Percentiles rank a stretch among this genome's conserved stretches.
Conservation (phyloP, 345 rosid genomes). For the Pistacia vera region DNA sequence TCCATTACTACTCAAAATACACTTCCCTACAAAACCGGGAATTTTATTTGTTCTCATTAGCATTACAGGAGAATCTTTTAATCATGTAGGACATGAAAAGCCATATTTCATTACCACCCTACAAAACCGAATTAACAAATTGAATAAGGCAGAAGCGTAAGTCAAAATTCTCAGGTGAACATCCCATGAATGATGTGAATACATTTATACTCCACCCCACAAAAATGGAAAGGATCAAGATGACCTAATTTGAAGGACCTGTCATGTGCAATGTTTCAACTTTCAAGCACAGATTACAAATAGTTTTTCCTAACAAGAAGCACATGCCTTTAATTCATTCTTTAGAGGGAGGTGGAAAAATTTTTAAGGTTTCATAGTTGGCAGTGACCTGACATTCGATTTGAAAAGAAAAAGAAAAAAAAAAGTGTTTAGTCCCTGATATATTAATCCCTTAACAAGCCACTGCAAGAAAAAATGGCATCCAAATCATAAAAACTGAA, state of each 20-base stretch:
- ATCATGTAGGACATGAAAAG: background rate
- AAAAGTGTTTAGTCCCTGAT: no score
- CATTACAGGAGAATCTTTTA: background rate
- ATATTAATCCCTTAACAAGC: no score
- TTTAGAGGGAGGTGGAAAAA: no score
- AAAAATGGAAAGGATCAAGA: background rate
- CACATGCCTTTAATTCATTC: no score
- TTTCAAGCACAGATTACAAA: background rate
- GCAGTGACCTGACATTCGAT: background rate
- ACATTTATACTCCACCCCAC: background rate
- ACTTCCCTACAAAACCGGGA: background rate
- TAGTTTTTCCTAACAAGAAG: no score
- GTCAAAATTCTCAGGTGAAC: background rate
- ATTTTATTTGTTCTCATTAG: slow-evolving; percentile 17
- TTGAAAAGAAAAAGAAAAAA: background rate
- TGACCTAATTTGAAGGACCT: background rate
- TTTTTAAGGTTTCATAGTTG: background rate
- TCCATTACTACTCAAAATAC: no score
- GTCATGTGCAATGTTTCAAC: background rate
- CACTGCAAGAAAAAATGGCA: no score
- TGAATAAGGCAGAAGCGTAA: background rate
- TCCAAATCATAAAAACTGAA: no score
- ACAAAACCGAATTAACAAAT: slow-evolving; percentile 9
- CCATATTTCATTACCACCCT: background rate
- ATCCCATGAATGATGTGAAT: background rate